Conservation (phyloP, 441 rosid genomes). For the Isatis lusitanica region DNA sequence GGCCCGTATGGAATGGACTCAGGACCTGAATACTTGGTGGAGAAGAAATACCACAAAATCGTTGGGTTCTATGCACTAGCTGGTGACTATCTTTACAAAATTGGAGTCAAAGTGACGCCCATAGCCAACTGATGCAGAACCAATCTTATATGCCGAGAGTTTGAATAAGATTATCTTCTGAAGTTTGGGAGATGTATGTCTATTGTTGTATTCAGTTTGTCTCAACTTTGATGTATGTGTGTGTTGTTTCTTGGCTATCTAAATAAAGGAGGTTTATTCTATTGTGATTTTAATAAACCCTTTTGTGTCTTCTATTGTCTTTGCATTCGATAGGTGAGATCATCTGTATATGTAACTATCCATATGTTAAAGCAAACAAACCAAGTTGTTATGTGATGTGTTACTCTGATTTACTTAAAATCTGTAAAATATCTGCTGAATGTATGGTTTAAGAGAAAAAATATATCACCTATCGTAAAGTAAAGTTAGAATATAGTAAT, state of each 20-base stretch:
- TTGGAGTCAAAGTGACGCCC: constrained; percentile 34
- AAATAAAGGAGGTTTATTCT: constrained; percentile 8
- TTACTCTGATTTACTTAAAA: too few relatives aligned
- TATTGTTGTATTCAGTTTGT: constrained; percentile 3
- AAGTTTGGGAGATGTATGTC: constrained; percentile 12
- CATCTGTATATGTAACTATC: too few relatives aligned
- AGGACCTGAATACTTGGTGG: constrained; percentile 28
- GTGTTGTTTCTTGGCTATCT: neutral
- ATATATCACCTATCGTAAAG: too few relatives aligned
- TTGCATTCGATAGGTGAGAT: too few relatives aligned
- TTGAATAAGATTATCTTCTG: constrained; percentile 13
- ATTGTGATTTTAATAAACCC: neutral
- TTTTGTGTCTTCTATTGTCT: too few relatives aligned
- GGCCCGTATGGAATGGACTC: constrained; percentile 20
- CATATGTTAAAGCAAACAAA: too few relatives aligned
- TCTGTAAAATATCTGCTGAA: too few relatives aligned
- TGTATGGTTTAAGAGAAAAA: too few relatives aligned
- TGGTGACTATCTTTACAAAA: constrained; percentile 26
- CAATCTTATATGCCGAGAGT: neutral
- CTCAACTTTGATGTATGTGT: neutral
- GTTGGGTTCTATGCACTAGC: constrained; percentile 36
- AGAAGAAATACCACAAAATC: constrained; percentile 32
- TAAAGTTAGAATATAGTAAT: too few relatives aligned
- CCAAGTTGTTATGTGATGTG: too few relatives aligned
- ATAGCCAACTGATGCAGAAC: constrained; percentile 17